Evolutionary conservation across 768 basidiomycete genomes (phyloP).

Genomic region (Trametes gibbosa): DNA sequence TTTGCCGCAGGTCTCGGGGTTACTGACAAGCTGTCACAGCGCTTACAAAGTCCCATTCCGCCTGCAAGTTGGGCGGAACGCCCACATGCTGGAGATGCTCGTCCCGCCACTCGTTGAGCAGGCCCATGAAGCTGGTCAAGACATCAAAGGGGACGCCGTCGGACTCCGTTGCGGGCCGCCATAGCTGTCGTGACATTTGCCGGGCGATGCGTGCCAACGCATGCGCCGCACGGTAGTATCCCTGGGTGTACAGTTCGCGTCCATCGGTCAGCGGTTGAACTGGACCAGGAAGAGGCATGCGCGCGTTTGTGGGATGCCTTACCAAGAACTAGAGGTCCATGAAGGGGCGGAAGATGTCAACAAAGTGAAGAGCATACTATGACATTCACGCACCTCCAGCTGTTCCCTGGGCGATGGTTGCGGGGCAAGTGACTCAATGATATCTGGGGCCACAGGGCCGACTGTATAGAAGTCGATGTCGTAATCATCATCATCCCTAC

Average conservation of each 20-base stretch:
- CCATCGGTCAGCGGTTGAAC: conserved; percentile 14
- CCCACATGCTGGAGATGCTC: conserved; percentile 75
- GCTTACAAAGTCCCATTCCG: conserved; percentile 87
- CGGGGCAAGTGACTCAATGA: conserved; percentile 29
- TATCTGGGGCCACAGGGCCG: conserved; percentile 48
- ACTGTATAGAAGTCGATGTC: conserved; percentile 86
- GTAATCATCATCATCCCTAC: conserved; percentile 80
- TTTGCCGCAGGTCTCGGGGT: not conserved
- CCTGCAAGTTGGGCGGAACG: conserved; percentile 80
- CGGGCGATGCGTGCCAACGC: conserved; percentile 82
- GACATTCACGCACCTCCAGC: conserved; percentile 52
- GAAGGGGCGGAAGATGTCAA: conserved; percentile 4
- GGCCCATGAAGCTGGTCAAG: conserved; percentile 52
- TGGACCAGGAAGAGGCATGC: conserved; percentile 6
- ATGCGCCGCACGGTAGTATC: conserved; percentile 81
- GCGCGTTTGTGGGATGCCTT: conserved; percentile 30
- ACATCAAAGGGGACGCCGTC: conserved; percentile 74
- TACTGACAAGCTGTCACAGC: conserved; percentile 62
- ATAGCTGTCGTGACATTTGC: conserved; percentile 76
- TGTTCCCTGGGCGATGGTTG: conserved; percentile 73
- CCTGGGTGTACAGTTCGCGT: conserved; percentile 40
- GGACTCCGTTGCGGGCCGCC: conserved; percentile 72
- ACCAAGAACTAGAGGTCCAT: conserved; percentile 57
- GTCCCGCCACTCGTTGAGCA: conserved; percentile 71
- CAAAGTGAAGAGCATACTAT: not conserved